Percentiles rank a stretch among this genome's conserved stretches.
phyloP scores from a whole-genome alignment of 768 basidiomycete genomes.

The Hygrophoropsis aurantiaca region DNA sequence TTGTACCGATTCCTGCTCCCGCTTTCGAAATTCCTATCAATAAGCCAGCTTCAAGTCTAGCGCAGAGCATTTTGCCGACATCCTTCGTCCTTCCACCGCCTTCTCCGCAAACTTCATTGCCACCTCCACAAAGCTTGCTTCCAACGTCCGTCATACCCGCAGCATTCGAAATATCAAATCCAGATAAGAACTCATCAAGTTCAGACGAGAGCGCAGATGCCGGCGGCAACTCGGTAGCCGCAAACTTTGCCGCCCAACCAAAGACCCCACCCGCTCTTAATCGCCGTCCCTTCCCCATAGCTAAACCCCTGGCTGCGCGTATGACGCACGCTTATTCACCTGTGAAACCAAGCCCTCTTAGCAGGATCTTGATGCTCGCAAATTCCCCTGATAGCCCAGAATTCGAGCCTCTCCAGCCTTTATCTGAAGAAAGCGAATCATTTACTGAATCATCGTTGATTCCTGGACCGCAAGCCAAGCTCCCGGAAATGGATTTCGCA shows the following conservation, averaged over 20 bases:
- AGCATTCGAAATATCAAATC: background rate
- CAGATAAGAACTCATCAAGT: background rate
- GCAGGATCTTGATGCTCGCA: slow-evolving; percentile 72
- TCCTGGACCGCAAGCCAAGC: slow-evolving; percentile 7
- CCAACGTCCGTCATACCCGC: slow-evolving; percentile 17
- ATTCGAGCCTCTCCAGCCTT: background rate
- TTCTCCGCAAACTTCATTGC: slow-evolving; percentile 67
- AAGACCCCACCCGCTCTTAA: slow-evolving; percentile 26
- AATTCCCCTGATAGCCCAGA: slow-evolving; percentile 53
- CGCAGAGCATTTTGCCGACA: slow-evolving; percentile 57
- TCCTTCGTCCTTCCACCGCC: slow-evolving; percentile 80
- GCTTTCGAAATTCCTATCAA: slow-evolving; percentile 24
- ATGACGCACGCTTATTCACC: slow-evolving; percentile 86
- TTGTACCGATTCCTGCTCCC: slow-evolving; percentile 34
- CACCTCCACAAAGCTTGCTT: slow-evolving; percentile 45
- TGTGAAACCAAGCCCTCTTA: slow-evolving; percentile 75
- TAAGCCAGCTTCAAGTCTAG: slow-evolving; percentile 17
- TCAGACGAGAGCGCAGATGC: slow-evolving; percentile 8
- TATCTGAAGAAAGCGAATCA: slow-evolving; percentile 18
- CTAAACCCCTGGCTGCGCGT: slow-evolving; percentile 65
- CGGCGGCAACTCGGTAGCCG: slow-evolving; percentile 2
- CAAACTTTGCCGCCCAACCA: too few species aligned
- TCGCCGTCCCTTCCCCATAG: slow-evolving; percentile 60
- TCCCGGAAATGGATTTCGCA: slow-evolving; percentile 44
- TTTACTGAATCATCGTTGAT: slow-evolving; percentile 23